Percentiles rank a stretch among this genome's conserved stretches.
These are phyloP conservation scores for Schizopora paradoxa DNA, from an alignment of 1,284 basidiomycete species.

Conservation along the genomic window DNA sequence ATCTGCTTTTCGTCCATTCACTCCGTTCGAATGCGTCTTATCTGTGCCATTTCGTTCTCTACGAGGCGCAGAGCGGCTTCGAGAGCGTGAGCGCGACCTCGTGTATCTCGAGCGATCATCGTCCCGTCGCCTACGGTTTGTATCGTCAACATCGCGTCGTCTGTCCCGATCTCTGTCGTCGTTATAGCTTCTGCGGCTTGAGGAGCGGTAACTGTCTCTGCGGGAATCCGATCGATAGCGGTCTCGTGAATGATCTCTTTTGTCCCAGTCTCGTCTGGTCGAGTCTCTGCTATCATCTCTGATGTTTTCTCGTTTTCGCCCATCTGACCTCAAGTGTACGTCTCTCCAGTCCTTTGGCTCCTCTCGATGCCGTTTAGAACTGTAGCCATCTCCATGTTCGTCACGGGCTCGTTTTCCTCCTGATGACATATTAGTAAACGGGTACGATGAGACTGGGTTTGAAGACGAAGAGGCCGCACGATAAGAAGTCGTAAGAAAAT, in stretches of 20 bases:
- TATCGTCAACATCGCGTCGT: too few species aligned
- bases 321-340: slow-evolving; percentile 49
- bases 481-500: too few species aligned
- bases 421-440: slow-evolving; percentile 77
- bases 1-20: slow-evolving; percentile 6
- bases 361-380: slow-evolving; percentile 51
- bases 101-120: too few species aligned
- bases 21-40: too few species aligned
- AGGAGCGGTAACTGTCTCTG: background rate
- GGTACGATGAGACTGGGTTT: slow-evolving; percentile 7
- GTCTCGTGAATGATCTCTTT: slow-evolving; percentile 19
- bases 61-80: too few species aligned
- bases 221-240: slow-evolving; percentile 6
- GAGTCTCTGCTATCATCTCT: slow-evolving; percentile 32
- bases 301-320: slow-evolving; percentile 28
- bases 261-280: slow-evolving; percentile 17
- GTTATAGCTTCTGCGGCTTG: too few species aligned
- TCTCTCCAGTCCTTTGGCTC: slow-evolving; percentile 74
- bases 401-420: slow-evolving; percentile 75
- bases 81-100: too few species aligned
- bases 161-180: slow-evolving; percentile 17
- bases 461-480: too few species aligned
- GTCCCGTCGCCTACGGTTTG: too few species aligned
- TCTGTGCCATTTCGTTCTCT: too few species aligned
- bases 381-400: slow-evolving; percentile 40